phyloP scores from a whole-genome alignment of 257 asterid species.

The Solanum clarkiae region DNA sequence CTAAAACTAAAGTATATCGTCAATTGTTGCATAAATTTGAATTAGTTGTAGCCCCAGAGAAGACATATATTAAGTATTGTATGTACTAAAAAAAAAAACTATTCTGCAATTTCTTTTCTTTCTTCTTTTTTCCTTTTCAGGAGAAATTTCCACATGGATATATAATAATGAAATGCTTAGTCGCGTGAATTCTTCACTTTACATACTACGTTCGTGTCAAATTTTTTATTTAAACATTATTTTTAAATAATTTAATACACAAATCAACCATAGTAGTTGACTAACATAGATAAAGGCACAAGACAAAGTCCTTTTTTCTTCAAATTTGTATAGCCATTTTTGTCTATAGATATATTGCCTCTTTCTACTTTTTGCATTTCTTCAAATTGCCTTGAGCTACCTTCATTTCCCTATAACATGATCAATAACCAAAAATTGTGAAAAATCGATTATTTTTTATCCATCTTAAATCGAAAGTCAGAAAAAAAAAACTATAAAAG shows the following conservation, averaged over 20 bases:
- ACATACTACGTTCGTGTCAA: not conserved
- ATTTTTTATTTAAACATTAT: too few relatives aligned
- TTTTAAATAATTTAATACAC: too few relatives aligned
- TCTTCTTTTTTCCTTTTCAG: not conserved
- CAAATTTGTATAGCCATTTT: slow-evolving; percentile 14
- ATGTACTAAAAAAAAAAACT: too few relatives aligned
- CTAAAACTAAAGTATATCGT: not conserved
- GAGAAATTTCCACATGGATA: not conserved
- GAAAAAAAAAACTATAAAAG: not conserved
- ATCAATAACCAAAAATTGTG: not conserved
- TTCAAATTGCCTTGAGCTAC: not conserved
- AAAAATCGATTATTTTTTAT: not conserved
- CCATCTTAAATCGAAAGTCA: not conserved
- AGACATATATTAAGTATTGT: too few relatives aligned
- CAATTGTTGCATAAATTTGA: not conserved
- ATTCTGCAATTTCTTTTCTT: not conserved
- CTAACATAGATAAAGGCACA: slow-evolving; percentile 40
- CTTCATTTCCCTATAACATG: slow-evolving; percentile 18
- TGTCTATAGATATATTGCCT: slow-evolving; percentile 11
- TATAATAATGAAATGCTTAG: too few relatives aligned
- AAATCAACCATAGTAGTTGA: slow-evolving; percentile 19
- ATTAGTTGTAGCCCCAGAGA: accelerated
- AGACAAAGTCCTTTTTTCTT: slow-evolving; percentile 45
- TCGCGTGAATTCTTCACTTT: too few relatives aligned
- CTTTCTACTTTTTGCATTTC: slow-evolving; percentile 1